Evolutionary conservation across 2,329 filamentous ascomycete genomes (phyloP), one percentile per base, ranked within the genome.

Genomic region (Periconia sp.): DNA sequence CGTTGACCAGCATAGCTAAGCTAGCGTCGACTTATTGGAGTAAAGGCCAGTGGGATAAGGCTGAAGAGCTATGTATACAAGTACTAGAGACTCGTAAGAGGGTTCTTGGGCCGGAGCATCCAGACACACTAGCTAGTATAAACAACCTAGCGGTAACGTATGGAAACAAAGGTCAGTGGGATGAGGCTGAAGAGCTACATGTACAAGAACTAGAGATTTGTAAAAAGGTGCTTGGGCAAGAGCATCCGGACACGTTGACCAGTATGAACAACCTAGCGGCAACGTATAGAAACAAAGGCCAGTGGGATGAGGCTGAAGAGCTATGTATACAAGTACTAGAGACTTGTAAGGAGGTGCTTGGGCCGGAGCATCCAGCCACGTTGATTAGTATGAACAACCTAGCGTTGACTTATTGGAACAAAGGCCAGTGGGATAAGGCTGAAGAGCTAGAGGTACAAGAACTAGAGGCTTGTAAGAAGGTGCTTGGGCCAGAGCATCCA

Each of bases 401-500:
- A 6, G 43, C 43, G 13, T 42, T 23, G n/a, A 33, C 30, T 7
- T 33, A 33, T 17, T 8, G 30, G 4, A 33, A 9, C 6, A 40
- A 45, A 40, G 45, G 33, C 5, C 40, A 41, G 32, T 48, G 40
- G 40, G 29, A 22, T 9, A 16, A 38, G 24, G 36, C 36, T 18
- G 36, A 38, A 38, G 25, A 30, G 26, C 36, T 40, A 15, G 9
- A 31, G 10, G 28, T 13, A 16, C 8, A 40, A 32, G 15, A 11
- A 15, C 4, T 40, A 16, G 36, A 32, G 24, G 32, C 23, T 23
- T n/a, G 12, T 6, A 6, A 4, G 28, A 40, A 19, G 18, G 28
- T 40, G n/a, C 28, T 40, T 22, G 21, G 36, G 18, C 16, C 31
- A 13, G 28, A 40, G 18, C 36, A 40, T 32, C 28, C 28, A 31